phyloP scores from a whole-genome alignment of 176 grass and related monocot genomes.

The Carex scoparia region DNA sequence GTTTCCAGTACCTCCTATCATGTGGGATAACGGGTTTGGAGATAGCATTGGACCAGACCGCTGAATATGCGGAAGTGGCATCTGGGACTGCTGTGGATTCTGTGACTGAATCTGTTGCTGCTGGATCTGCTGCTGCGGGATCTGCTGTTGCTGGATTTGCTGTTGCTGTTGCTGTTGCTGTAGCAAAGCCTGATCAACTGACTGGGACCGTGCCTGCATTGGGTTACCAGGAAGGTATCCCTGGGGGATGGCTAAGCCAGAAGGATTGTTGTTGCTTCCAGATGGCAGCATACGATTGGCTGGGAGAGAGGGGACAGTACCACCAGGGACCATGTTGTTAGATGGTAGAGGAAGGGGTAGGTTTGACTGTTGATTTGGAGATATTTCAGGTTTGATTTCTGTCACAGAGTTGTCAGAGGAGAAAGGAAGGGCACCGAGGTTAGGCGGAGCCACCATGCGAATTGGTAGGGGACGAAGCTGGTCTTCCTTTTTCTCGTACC shows the following conservation, averaged over 20 bases:
- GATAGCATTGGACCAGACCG: constrained; percentile 57
- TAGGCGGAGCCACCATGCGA: constrained; percentile 35
- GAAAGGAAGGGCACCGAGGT: constrained; percentile 34
- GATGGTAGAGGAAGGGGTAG: constrained; percentile 22
- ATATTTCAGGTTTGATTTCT: constrained; percentile 71
- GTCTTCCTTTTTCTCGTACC: constrained; percentile 62
- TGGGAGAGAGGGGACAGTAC: constrained; percentile 49
- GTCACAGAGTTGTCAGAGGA: constrained; percentile 43
- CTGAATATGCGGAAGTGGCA: constrained; percentile 59
- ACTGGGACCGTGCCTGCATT: constrained; percentile 63
- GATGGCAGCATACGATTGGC: constrained; percentile 56
- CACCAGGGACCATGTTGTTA: constrained; percentile 50
- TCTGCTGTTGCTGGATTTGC: constrained; percentile 26
- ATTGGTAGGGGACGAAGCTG: constrained; percentile 39
- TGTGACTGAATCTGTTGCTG: constrained; percentile 66
- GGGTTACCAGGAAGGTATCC: constrained; percentile 42
- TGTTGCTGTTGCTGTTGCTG: constrained; percentile 47
- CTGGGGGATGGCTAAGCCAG: constrained; percentile 47
- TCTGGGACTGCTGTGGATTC: constrained; percentile 62
- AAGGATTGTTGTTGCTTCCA: constrained; percentile 50
- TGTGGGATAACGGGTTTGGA: constrained; percentile 61
- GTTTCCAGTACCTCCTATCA: constrained; percentile 46
- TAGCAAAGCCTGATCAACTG: constrained; percentile 65
- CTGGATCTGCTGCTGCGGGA: constrained; percentile 30
- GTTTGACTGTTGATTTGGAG: constrained; percentile 56